Base-by-base conservation (phyloP, 768 basidiomycete genomes). In the Mycena haematopus region DNA sequence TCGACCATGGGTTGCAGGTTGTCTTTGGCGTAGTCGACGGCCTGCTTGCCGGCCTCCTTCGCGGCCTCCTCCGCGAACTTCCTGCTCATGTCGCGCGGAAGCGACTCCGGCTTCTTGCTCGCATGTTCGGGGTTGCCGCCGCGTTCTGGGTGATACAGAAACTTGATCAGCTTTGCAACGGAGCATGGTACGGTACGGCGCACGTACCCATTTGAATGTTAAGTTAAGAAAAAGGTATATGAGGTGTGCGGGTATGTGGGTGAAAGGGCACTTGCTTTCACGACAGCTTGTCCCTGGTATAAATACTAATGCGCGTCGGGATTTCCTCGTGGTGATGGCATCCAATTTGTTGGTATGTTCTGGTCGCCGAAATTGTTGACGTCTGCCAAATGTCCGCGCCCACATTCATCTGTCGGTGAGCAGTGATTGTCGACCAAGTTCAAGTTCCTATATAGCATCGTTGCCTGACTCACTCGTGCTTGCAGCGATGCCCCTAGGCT, bases 41-140 rank as follows among this genome's bases (percentile, higher is more conserved):
- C 67, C 60, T 75, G 40, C 52, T 72, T 66, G 14, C 67, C 71
- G 6, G 62, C 70, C 53, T 75, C 74, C 42, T 72, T 65, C 1
- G 73, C 72, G 21, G 63, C 68, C 36, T 56, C 54, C 46, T 70
- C 67, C 50, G 62, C 14, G 50, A 65, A 72, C 40, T 71, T 67
- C 38, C 46, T 65, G 2, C 67, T 69, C 45, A 67, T 44, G 10
- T 70, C 70, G 36, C 64, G 68, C 5, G 64, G 64, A 42, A 71
- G 45, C 38, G 62, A 53, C n/a, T 52, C 44, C 44, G 57, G 33
- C 45, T 46, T 31, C 40, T 65, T 31, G 27, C 53, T 58, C 9
- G 27, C 47, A 19, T 24, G 25, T 5, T 62, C 63, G 65, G 49
- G 52, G 5, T 35, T 29, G 22, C 56, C 50, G 29, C 56, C 45